phyloP scores from a whole-genome alignment of 331 rosid genomes.

The Ulmus americana region DNA sequence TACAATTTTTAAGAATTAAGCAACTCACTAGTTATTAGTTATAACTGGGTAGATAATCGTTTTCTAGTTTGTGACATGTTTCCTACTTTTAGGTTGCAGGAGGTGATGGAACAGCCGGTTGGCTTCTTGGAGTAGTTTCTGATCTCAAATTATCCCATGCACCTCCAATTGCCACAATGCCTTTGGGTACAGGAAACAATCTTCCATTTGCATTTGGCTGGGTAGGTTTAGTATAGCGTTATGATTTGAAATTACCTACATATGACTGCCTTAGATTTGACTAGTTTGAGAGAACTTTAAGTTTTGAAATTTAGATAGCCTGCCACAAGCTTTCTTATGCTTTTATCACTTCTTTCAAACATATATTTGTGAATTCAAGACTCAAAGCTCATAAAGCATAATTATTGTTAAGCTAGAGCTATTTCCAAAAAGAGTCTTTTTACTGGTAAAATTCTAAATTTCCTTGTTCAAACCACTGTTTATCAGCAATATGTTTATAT shows the following conservation, averaged over 20 bases:
- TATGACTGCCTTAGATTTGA: neutral
- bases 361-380: no score
- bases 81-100: slow-evolving; percentile 73
- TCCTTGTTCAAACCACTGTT: no score
- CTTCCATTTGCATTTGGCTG: slow-evolving; percentile 98
- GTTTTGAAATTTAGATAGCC: neutral
- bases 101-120: slow-evolving; percentile 98
- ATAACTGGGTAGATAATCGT: neutral
- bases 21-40: no score
- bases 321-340: no score
- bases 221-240: slow-evolving; percentile 43
- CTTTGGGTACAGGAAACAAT: slow-evolving; percentile 96
- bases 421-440: no score
- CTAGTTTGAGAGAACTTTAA: neutral
- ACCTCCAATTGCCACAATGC: slow-evolving; percentile 83
- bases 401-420: no score
- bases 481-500: no score
- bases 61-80: slow-evolving; percentile 16
- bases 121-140: slow-evolving; percentile 98
- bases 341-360: no score
- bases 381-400: no score
- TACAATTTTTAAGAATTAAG: no score
- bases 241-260: neutral
- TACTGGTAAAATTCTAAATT: no score
- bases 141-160: slow-evolving; percentile 79